Evolutionary conservation across 805 yeast species (phyloP).

Genomic region (Kodamaea nitidulidarum): DNA sequence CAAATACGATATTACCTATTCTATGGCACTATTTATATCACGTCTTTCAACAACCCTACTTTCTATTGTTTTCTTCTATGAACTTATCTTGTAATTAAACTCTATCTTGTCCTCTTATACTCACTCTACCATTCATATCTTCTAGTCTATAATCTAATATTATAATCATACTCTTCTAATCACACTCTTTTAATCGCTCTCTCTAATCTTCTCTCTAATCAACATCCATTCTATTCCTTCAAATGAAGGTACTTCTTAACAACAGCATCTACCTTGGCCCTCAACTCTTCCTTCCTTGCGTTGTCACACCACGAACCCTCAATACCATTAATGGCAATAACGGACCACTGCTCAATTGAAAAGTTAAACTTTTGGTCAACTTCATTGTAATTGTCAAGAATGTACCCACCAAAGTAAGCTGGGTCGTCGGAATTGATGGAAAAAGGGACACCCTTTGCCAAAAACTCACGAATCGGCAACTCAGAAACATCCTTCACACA

Average conservation of each 20-base stretch:
- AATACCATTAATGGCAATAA: constrained; percentile 61
- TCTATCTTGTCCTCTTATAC: too few species aligned
- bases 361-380: constrained; percentile 67
- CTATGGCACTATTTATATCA: too few species aligned
- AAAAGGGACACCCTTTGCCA: constrained; percentile 64
- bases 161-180: too few species aligned
- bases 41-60: too few species aligned
- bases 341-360: constrained; percentile 55
- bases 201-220: too few species aligned
- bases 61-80: too few species aligned
- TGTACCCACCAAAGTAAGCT: constrained; percentile 23
- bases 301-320: constrained; percentile 69
- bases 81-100: too few species aligned
- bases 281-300: constrained; percentile 50
- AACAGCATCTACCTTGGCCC: constrained; percentile 41
- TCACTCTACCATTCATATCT: too few species aligned
- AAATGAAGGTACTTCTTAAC: constrained; percentile 30
- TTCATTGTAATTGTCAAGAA: constrained; percentile 66
- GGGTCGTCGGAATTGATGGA: constrained; percentile 78
- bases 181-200: too few species aligned
- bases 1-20: too few species aligned
- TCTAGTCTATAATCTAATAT: too few species aligned
- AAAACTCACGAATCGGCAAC: constrained; percentile 58
- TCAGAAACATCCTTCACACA: constrained; percentile 66
- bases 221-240: not conserved